phyloP scores from a whole-genome alignment of 345 rosid genomes.

The Passiflora organensis region DNA sequence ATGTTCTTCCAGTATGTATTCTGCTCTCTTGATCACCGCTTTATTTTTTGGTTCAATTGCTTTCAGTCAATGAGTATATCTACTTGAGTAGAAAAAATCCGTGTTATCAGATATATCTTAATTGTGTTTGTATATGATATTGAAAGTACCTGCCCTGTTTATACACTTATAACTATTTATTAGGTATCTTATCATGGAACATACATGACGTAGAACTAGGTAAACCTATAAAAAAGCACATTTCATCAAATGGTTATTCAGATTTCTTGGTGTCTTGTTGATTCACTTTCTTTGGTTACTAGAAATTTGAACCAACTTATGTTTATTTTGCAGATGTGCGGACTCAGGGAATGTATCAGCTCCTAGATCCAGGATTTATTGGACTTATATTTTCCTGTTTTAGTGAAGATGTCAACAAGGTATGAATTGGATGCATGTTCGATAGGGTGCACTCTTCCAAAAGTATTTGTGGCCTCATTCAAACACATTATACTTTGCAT shows the following conservation, averaged over 20 bases:
- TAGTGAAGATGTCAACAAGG: conserved; percentile 88
- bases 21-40: background rate
- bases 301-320: conserved; percentile 12
- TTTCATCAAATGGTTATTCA: background rate
- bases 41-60: background rate
- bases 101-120: background rate
- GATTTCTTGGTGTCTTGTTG: background rate
- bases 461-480: conserved; percentile 9
- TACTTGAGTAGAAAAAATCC: background rate
- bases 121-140: too few species aligned
- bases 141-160: too few species aligned
- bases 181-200: too few species aligned
- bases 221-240: background rate
- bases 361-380: conserved; percentile 90
- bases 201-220: too few species aligned
- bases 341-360: conserved; percentile 98
- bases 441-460: conserved; percentile 1
- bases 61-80: background rate
- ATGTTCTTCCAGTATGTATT: background rate
- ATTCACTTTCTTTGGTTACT: conserved; percentile 8
- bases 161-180: too few species aligned
- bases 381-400: conserved; percentile 95
- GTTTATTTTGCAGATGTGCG: conserved; percentile 68
- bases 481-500: conserved; percentile 10
- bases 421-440: conserved; percentile 18